Percentiles rank a stretch among this genome's conserved stretches.
These are phyloP conservation scores for Leucosporidium yakuticum DNA, from an alignment of 768 basidiomycete genomes.

Conservation along the genomic window DNA sequence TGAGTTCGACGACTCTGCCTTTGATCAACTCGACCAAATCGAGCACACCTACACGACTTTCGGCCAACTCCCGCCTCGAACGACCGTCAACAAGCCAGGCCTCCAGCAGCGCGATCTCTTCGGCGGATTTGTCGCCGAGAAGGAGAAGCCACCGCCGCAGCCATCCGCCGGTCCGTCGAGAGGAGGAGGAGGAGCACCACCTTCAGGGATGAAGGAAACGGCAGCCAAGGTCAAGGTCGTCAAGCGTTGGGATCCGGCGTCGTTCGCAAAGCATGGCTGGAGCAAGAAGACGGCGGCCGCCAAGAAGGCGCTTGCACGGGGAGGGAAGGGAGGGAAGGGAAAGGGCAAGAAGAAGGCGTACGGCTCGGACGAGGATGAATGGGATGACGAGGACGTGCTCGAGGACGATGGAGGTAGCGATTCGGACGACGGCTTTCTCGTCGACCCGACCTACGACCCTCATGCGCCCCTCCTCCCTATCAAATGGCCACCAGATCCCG, in stretches of 20 bases:
- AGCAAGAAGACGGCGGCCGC: constrained; percentile 47
- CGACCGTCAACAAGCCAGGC: constrained; percentile 20
- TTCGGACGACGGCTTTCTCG: constrained; percentile 34
- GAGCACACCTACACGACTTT: constrained; percentile 14
- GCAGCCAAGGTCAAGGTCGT: constrained; percentile 56
- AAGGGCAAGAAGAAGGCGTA: constrained; percentile 46
- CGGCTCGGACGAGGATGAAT: constrained; percentile 39
- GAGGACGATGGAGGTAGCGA: constrained; percentile 53
- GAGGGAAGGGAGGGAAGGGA: constrained; percentile 45
- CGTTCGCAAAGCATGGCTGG: constrained; percentile 64
- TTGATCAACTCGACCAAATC: constrained; percentile 35
- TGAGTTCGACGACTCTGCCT: constrained; percentile 31
- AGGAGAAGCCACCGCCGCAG: constrained; percentile 1
- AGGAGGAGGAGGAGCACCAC: constrained; percentile 1
- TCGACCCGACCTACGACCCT: constrained; percentile 54
- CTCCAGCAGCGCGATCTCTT: constrained; percentile 29
- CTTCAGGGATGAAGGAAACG: constrained; percentile 45
- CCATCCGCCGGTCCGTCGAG: constrained; percentile 8
- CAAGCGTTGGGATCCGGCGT: constrained; percentile 87
- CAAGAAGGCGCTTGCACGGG: constrained; percentile 49
- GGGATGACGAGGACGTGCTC: constrained; percentile 52
- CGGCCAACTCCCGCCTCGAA: constrained; percentile 11
- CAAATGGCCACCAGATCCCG: constrained; percentile 69
- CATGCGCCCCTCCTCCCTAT: constrained; percentile 77
- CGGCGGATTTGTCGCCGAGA: constrained; percentile 3